A percentile compares a stretch with the other conserved stretches of the same genome.
Conservation (phyloP, 2,329 filamentous ascomycete genomes). For the Phaeoacremonium minimum region DNA sequence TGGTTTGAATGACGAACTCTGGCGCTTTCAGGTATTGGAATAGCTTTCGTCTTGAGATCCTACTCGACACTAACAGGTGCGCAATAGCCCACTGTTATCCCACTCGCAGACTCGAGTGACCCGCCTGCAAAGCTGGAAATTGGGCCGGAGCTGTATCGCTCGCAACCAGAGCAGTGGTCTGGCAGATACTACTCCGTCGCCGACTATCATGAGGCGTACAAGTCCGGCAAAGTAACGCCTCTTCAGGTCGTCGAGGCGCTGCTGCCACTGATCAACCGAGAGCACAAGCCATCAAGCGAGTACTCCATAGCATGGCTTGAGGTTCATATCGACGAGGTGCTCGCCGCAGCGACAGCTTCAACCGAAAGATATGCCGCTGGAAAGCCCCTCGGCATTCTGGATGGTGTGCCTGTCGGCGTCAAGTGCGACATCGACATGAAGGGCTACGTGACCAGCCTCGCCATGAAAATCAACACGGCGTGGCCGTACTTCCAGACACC, state of each 20-base stretch:
- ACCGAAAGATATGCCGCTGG: constrained; percentile 68
- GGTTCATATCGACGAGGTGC: constrained; percentile 55
- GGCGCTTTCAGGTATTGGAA: constrained; percentile 42
- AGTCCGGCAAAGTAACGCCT: constrained; percentile 65
- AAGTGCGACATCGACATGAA: constrained; percentile 76
- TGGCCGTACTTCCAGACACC: constrained; percentile 43
- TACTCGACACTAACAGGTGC: constrained; percentile 1
- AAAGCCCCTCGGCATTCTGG: constrained; percentile 62
- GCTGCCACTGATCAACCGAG: constrained; percentile 64
- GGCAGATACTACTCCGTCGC: constrained; percentile 63
- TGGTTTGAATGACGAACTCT: constrained; percentile 36
- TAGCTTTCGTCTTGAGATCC: neutral
- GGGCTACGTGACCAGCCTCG: constrained; percentile 65
- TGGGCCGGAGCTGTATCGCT: constrained; percentile 32
- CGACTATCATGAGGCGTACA: constrained; percentile 76
- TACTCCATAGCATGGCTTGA: constrained; percentile 74
- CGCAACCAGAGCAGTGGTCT: constrained; percentile 31
- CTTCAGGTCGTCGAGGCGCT: constrained; percentile 66
- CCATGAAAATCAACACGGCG: constrained; percentile 56
- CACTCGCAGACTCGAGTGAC: constrained; percentile 38
- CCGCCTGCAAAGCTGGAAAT: constrained; percentile 26
- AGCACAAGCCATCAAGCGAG: constrained; percentile 45
- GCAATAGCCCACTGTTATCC: constrained; percentile 51
- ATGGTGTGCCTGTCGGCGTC: constrained; percentile 78
- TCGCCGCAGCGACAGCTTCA: constrained; percentile 67